These are phyloP conservation scores for Fusarium tricinctum DNA, from an alignment of 2,329 filamentous ascomycete genomes.

Conservation along the genomic window DNA sequence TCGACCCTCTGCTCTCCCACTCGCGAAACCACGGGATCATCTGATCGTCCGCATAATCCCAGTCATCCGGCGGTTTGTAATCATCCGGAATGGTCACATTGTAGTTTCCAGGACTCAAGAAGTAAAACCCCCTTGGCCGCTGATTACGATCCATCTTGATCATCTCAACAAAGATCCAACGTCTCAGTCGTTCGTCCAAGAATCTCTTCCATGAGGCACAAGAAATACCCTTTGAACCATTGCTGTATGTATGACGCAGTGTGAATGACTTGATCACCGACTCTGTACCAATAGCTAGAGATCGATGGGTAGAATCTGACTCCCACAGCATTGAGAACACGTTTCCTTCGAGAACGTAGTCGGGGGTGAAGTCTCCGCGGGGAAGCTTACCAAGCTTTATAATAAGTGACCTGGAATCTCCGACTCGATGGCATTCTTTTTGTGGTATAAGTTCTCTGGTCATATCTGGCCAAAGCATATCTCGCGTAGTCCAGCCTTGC, in stretches of 20 bases:
- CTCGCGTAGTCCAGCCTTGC: conserved; percentile 3
- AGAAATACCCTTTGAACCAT: not conserved
- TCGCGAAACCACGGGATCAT: not conserved
- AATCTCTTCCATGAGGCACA: not conserved
- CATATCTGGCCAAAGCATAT: not conserved
- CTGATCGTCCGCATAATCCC: conserved; percentile 3
- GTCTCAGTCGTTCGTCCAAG: not conserved
- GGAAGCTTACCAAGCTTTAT: not conserved
- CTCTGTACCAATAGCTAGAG: not conserved
- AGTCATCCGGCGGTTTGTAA: not conserved
- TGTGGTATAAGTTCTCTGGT: not conserved
- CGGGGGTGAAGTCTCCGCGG: not conserved
- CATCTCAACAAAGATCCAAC: not conserved
- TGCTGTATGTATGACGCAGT: not conserved
- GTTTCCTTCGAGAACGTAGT: not conserved
- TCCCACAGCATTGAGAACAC: not conserved
- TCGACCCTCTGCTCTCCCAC: no score
- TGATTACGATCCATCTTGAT: not conserved
- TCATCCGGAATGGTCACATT: not conserved
- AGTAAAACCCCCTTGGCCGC: not conserved
- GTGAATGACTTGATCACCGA: not conserved
- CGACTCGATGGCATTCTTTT: not conserved
- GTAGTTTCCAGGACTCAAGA: not conserved
- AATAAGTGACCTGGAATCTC: not conserved
- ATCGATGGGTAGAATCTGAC: no score